A percentile compares a stretch with the other conserved stretches of the same genome.
Conservation (phyloP, 2,329 filamentous ascomycete genomes). For the Helotiales sp. region DNA sequence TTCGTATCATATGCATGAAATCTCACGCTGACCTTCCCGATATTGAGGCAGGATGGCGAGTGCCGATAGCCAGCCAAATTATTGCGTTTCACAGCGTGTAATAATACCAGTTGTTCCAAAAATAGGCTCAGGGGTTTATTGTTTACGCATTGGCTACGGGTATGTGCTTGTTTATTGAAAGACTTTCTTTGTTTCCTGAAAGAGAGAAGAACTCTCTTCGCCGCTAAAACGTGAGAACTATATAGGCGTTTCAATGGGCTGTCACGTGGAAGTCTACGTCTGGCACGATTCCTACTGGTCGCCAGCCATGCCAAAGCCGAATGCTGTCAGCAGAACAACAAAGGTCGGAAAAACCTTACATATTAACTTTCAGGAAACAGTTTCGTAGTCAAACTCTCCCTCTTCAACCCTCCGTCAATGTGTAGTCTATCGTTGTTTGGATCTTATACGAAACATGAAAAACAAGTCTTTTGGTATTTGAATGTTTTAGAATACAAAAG, state of each 20-base stretch:
- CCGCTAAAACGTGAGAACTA: slow-evolving; percentile 6
- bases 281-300: neutral
- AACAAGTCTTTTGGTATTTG: neutral
- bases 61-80: slow-evolving; percentile 1
- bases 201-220: neutral
- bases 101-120: slow-evolving; percentile 5
- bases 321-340: neutral
- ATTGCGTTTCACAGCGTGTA: slow-evolving; percentile 17
- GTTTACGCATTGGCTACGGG: neutral
- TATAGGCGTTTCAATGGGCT: neutral
- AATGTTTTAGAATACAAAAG: neutral
- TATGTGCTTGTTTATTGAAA: neutral
- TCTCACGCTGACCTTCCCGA: slow-evolving; percentile 17
- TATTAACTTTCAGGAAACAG: neutral
- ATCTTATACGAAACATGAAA: neutral
- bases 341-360: neutral
- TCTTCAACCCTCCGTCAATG: neutral
- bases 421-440: no score
- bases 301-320: neutral
- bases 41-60: slow-evolving; percentile 16
- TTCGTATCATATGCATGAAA: slow-evolving; percentile 21
- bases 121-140: slow-evolving; percentile 14
- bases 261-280: neutral
- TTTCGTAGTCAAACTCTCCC: neutral
- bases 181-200: neutral